phyloP scores from a whole-genome alignment of 1,139 yeast genomes.

The Suhomyces taliae region DNA sequence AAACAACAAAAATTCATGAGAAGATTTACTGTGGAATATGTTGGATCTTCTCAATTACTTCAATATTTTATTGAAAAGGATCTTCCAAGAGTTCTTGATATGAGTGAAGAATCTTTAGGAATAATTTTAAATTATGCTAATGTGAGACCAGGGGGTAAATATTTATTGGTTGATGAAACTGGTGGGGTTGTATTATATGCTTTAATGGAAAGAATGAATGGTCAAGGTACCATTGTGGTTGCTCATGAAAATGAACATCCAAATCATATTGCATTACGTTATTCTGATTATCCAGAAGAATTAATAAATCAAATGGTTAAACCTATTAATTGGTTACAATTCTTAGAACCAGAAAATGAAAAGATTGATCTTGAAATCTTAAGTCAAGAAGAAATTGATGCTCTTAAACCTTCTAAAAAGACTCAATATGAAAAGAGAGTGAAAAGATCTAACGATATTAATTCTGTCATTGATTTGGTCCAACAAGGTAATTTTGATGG shows the following conservation, averaged over 20 bases:
- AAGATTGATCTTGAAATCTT: conserved; percentile 51
- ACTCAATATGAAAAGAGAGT: conserved; percentile 68
- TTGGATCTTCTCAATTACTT: conserved; percentile 75
- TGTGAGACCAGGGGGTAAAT: conserved; percentile 85
- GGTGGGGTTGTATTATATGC: conserved; percentile 84
- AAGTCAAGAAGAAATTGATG: conserved; percentile 52
- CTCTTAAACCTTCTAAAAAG: conserved; percentile 58
- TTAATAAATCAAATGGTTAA: conserved; percentile 57
- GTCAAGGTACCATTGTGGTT: conserved; percentile 72
- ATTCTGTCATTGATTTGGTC: conserved; percentile 52
- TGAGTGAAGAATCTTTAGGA: conserved; percentile 83
- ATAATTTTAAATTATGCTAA: conserved; percentile 74
- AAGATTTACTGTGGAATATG: conserved; percentile 76
- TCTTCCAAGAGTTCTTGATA: conserved; percentile 66
- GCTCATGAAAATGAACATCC: conserved; percentile 94
- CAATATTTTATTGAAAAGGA: conserved; percentile 77
- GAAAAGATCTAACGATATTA: conserved; percentile 56
- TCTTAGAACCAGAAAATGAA: conserved; percentile 72
- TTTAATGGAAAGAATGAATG: conserved; percentile 86
- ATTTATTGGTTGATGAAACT: conserved; percentile 86
- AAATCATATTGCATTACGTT: conserved; percentile 67
- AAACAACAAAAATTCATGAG: conserved; percentile 90
- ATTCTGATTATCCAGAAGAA: conserved; percentile 61
- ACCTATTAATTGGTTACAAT: conserved; percentile 76
- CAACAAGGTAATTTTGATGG: conserved; percentile 69